Conservation (phyloP, 2,329 filamentous ascomycete genomes). For the Myrmaecium sp. region DNA sequence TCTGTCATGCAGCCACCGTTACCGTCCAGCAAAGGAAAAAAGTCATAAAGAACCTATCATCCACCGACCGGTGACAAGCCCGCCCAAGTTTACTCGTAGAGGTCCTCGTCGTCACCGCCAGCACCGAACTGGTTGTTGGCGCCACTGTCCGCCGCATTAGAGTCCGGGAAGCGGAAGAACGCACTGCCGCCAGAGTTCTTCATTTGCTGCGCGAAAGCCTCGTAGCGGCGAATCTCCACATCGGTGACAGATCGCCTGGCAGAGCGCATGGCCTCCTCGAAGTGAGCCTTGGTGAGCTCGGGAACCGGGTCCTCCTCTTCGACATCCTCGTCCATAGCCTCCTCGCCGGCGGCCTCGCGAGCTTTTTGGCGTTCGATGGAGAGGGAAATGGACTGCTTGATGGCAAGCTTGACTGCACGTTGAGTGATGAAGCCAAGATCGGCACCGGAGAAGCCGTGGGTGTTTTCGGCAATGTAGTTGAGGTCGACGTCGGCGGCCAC, state of each 20-base stretch:
- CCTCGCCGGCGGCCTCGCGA: constrained; percentile 69
- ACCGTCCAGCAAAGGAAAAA: too few relatives aligned
- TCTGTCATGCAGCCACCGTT: too few relatives aligned
- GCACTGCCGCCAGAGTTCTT: constrained; percentile 92
- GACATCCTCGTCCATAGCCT: constrained; percentile 65
- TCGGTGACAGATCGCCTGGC: constrained; percentile 89
- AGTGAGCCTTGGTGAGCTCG: constrained; percentile 88
- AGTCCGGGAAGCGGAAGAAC: constrained; percentile 86
- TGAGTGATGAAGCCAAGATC: constrained; percentile 98
- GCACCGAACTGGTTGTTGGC: constrained; percentile 50
- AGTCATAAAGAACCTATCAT: too few relatives aligned
- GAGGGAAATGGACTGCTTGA: constrained; percentile 82
- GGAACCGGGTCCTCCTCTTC: constrained; percentile 80
- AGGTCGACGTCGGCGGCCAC: constrained; percentile 78
- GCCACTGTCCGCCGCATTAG: constrained; percentile 30
- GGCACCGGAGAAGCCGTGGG: constrained; percentile 97
- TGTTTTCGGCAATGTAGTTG: constrained; percentile 85
- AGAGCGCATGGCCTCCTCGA: constrained; percentile 95
- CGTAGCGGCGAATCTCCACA: constrained; percentile 94
- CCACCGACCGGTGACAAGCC: too few relatives aligned
- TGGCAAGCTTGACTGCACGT: constrained; percentile 96
- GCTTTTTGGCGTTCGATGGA: constrained; percentile 87
- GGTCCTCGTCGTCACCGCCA: constrained; percentile 84
- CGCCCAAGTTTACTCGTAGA: constrained; percentile 99
- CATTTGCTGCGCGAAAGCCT: constrained; percentile 97